phyloP scores from a whole-genome alignment of 2,329 filamentous ascomycete species.

The Colletotrichum cuscutae region DNA sequence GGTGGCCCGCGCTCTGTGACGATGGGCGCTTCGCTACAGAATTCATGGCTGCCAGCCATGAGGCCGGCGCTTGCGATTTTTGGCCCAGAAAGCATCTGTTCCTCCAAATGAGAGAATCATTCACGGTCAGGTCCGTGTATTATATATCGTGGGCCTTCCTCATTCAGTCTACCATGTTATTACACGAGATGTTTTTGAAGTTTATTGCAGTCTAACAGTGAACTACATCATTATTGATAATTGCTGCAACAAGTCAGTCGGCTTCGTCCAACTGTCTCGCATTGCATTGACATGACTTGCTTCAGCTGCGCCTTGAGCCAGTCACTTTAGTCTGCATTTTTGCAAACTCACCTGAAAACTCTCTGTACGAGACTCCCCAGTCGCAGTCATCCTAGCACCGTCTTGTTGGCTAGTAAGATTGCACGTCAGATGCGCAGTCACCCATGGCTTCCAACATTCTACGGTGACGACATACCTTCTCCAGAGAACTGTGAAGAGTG shows the following conservation, averaged over 20 bases:
- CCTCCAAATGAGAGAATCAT: not conserved
- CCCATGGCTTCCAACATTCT: not conserved
- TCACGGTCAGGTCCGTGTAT: not conserved
- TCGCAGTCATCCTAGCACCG: not conserved
- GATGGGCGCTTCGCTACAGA: constrained; percentile 30
- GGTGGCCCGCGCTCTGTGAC: constrained; percentile 23
- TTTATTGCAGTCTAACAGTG: not conserved
- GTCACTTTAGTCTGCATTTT: constrained; percentile 5
- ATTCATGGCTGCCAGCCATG: not conserved
- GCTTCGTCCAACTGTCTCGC: not conserved
- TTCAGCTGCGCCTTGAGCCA: not conserved
- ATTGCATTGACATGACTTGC: not conserved
- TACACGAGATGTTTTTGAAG: no score
- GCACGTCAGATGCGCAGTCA: not conserved
- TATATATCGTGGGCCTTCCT: not conserved
- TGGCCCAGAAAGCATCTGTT: not conserved
- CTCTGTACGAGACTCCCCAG: not conserved
- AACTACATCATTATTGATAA: no score
- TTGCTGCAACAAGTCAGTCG: not conserved
- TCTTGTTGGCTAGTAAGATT: not conserved
- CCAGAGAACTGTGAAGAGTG: not conserved
- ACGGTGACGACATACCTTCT: not conserved
- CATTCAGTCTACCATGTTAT: no score
- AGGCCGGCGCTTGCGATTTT: constrained; percentile 7
- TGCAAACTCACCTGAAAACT: constrained; percentile 1